Conservation (phyloP, 1,284 basidiomycete species). For the Ganoderma lucidum region DNA sequence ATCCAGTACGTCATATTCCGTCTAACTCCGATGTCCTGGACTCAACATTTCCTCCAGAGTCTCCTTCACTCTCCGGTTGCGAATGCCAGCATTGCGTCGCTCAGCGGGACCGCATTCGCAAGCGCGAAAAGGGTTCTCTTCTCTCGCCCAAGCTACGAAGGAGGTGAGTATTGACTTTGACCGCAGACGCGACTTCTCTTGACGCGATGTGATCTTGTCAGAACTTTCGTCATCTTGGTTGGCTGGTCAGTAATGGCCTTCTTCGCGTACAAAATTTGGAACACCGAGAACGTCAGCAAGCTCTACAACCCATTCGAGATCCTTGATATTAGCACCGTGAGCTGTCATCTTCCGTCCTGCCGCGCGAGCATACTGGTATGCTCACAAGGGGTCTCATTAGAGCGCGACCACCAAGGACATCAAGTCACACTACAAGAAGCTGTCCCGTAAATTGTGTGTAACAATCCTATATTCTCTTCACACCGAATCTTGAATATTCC, state of each 20-base stretch:
- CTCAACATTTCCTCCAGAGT: constrained; percentile 29
- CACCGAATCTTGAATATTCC: constrained; percentile 14
- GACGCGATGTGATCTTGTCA: constrained; percentile 25
- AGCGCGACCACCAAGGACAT: constrained; percentile 88
- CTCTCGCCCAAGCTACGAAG: constrained; percentile 38
- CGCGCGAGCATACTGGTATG: neutral
- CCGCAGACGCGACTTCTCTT: neutral
- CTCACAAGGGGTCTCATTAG: constrained; percentile 43
- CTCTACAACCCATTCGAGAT: constrained; percentile 97
- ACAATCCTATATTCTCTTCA: neutral
- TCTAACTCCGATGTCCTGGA: neutral
- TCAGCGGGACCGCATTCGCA: constrained; percentile 58
- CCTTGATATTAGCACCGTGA: constrained; percentile 80
- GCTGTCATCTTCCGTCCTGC: constrained; percentile 27
- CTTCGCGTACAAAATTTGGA: constrained; percentile 73
- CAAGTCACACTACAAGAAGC: constrained; percentile 95
- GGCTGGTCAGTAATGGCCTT: constrained; percentile 84
- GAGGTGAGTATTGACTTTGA: constrained; percentile 37
- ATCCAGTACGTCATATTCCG: constrained; percentile 44
- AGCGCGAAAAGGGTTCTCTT: constrained; percentile 53
- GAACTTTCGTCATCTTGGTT: constrained; percentile 64
- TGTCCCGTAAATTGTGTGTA: constrained; percentile 89
- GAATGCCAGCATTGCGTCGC: constrained; percentile 71
- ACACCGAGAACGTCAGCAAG: constrained; percentile 67
- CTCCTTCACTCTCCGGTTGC: constrained; percentile 55